Evolutionary conservation across 2,329 filamentous ascomycete genomes (phyloP).

Genomic region (Colletotrichum australisinense): DNA sequence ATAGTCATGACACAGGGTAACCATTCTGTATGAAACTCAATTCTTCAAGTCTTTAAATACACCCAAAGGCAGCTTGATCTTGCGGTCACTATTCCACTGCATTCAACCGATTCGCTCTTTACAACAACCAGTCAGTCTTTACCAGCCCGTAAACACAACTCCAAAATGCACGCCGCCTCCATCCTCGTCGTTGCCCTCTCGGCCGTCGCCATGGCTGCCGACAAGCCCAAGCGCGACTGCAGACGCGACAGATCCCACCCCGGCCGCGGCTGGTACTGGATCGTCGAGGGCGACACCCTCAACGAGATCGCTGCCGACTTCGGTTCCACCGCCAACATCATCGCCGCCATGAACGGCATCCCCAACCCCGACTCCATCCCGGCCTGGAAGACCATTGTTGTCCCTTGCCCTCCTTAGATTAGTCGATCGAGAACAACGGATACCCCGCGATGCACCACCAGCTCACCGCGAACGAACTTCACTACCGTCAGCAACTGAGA

Average conservation of each 20-base stretch:
- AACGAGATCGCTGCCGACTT: not conserved
- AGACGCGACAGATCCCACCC: not conserved
- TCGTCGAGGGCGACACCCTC: constrained; percentile 8
- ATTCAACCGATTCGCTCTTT: not conserved
- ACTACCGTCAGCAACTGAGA: not conserved
- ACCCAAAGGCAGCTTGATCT: not conserved
- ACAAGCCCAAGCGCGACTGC: constrained; percentile 2
- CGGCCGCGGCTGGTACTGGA: not conserved
- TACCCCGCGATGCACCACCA: not conserved
- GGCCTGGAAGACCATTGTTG: not conserved
- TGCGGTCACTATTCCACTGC: not conserved
- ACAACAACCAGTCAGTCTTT: not conserved
- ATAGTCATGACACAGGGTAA: not conserved
- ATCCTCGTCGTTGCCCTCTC: not conserved
- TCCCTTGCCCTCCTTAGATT: not conserved
- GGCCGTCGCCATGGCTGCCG: not conserved
- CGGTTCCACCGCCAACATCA: not conserved
- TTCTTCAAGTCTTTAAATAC: not conserved
- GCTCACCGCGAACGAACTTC: not conserved
- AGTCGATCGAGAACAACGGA: not conserved
- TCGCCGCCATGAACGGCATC: not conserved
- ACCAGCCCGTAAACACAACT: too few species aligned
- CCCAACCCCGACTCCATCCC: not conserved
- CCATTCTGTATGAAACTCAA: not conserved
- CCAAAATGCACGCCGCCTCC: not conserved